Evolutionary conservation across 2,329 filamentous ascomycete genomes (phyloP), one percentile per base, ranked within the genome.

Genomic region (Aspergillus piperis): DNA sequence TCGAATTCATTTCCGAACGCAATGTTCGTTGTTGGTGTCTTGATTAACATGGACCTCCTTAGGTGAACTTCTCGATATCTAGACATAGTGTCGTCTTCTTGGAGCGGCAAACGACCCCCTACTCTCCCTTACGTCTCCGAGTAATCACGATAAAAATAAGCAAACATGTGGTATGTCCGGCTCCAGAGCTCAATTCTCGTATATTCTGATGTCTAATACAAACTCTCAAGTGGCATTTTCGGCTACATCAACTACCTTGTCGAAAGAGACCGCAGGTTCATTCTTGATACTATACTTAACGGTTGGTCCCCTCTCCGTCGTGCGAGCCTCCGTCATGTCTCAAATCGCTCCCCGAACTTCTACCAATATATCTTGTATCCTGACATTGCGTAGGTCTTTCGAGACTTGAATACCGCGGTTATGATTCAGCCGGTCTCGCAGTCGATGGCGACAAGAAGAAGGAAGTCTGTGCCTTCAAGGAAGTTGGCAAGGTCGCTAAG

Each of bases 191-290:
- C n/a, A 52, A 21, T 19, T 21, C 13, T 23, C 23, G 17, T 19
- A 23, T 19, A 27, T 23, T 44, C 21, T 8, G 5, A 21, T 52
- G 44, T 17, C 42, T 54, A 30, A 54, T 67, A 71, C 15, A 71
- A 66, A 36, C 27, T 23, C 7, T 36, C 11, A 36, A 77, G 75
- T 73, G 75, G 75, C 62, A 77, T 77, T 54, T 85, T 98, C 83
- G 94, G 94, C 73, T 98, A 98, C 86, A 91, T 98, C 84, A 98
- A 98, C 84, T 98, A 98, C 82, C 84, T 98, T 78, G 92, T 98
- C 78, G 95, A 98, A 86, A 97, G 96, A 87, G 94, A 98, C 83
- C 88, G 95, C 79, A 93, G 91, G 81, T 96, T 90, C 82, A 96
- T 98, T 78, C 86, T 98, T 76, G 89, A 97, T 78, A 98, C 94